Conservation (phyloP, 2,329 filamentous ascomycete species). For the Cercospora canescens region DNA sequence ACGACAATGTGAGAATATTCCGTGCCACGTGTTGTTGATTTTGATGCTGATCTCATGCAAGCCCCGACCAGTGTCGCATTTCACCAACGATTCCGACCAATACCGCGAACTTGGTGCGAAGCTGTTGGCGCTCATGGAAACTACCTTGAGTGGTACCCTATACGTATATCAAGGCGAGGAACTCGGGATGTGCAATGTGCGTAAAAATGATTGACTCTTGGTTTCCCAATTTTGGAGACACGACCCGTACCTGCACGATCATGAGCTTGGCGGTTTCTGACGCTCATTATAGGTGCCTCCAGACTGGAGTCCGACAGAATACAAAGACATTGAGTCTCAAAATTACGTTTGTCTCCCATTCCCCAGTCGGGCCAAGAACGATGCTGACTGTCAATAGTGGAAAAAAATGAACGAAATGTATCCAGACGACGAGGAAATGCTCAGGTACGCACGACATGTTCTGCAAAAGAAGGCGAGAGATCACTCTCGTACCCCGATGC, state of each 20-base stretch:
- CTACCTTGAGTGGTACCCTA: conserved; percentile 49
- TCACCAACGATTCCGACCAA: conserved; percentile 48
- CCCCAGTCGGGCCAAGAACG: no score
- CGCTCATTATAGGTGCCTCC: conserved; percentile 32
- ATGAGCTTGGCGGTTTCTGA: background rate
- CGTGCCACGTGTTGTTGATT: background rate
- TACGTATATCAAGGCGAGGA: conserved; percentile 56
- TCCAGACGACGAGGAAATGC: conserved; percentile 23
- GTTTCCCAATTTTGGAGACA: background rate
- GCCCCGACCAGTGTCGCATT: conserved; percentile 51
- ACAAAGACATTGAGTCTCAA: conserved; percentile 55
- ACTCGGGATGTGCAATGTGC: conserved; percentile 50
- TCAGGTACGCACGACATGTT: conserved; percentile 18
- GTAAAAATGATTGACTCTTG: background rate
- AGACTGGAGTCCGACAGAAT: conserved; percentile 47
- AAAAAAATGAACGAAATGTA: conserved; percentile 45
- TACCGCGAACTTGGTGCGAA: conserved; percentile 49
- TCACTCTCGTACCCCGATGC: conserved; percentile 70
- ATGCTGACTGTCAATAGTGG: conserved; percentile 43
- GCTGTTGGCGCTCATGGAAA: conserved; percentile 50
- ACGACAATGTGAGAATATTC: conserved; percentile 38
- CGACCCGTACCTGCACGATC: background rate
- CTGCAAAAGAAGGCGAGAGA: conserved; percentile 45
- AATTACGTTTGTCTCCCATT: conserved; percentile 44
- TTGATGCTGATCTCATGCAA: conserved; percentile 32